These are phyloP conservation scores for Lasiodiplodia hormozganensis DNA, from an alignment of 2,329 filamentous ascomycete species.

Conservation along the genomic window DNA sequence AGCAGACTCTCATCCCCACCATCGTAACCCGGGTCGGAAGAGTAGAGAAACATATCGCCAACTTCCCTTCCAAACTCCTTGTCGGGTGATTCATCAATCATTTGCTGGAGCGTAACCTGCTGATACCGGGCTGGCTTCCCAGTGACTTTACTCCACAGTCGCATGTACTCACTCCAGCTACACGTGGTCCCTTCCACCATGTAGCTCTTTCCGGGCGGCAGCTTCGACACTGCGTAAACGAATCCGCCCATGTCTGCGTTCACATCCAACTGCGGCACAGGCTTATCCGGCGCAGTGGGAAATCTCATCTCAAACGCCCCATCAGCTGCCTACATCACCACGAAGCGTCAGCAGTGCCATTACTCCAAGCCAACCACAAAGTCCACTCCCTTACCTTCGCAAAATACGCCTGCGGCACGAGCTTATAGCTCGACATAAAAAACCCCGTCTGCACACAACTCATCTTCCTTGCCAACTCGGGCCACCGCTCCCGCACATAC, in stretches of 20 bases:
- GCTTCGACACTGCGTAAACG: slow-evolving; percentile 2
- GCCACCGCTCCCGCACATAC: slow-evolving; percentile 30
- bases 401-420: slow-evolving; percentile 15
- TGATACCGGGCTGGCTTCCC: slow-evolving; percentile 8
- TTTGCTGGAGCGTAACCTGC: slow-evolving; percentile 48
- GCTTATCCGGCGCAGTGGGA: not conserved
- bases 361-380: no score
- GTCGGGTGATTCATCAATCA: slow-evolving; percentile 49
- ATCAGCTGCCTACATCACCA: not conserved
- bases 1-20: slow-evolving; percentile 43
- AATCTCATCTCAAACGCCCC: slow-evolving; percentile 14
- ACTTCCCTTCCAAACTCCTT: slow-evolving; percentile 54
- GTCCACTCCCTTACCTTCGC: slow-evolving; percentile 15
- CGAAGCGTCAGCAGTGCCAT: not conserved
- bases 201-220: slow-evolving; percentile 7
- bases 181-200: slow-evolving; percentile 13
- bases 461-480: slow-evolving; percentile 33
- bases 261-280: slow-evolving; percentile 18
- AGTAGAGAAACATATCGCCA: slow-evolving; percentile 57
- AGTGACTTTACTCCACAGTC: slow-evolving; percentile 7
- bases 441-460: slow-evolving; percentile 34
- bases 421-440: slow-evolving; percentile 30
- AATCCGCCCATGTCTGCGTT: slow-evolving; percentile 18
- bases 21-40: slow-evolving; percentile 58
- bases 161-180: slow-evolving; percentile 25